Evolutionary conservation across 2,329 filamentous ascomycete species (phyloP).

Genomic region (Alternaria conjuncta): DNA sequence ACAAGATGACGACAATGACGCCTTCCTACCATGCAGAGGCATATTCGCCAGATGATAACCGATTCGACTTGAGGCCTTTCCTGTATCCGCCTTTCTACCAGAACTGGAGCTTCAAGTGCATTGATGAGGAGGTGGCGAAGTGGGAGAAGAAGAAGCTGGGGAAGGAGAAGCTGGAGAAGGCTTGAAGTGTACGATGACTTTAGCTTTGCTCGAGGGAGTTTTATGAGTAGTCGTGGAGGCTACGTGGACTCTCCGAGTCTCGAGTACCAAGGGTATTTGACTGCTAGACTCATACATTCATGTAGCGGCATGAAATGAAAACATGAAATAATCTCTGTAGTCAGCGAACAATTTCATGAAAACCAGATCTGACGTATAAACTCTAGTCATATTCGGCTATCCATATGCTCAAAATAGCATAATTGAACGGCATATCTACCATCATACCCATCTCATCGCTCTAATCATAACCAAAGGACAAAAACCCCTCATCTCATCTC

Average conservation of each 20-base stretch:
- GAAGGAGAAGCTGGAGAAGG: conserved; percentile 12
- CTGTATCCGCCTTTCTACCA: conserved; percentile 53
- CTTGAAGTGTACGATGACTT: background rate
- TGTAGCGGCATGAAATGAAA: background rate
- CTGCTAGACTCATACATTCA: background rate
- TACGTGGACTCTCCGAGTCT: background rate
- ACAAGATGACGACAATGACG: conserved; percentile 38
- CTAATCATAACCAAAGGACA: background rate
- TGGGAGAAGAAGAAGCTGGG: conserved; percentile 30
- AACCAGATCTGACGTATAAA: background rate
- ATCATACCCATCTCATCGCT: background rate
- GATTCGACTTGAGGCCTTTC: conserved; percentile 57
- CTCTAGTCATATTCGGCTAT: background rate
- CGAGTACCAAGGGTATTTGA: background rate
- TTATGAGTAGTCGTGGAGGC: background rate
- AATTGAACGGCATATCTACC: background rate
- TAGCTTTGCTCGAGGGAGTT: background rate
- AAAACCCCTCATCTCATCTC: conserved; percentile 22
- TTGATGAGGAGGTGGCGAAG: conserved; percentile 43
- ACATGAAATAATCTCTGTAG: background rate
- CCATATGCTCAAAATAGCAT: background rate
- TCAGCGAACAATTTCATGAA: background rate
- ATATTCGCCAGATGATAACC: conserved; percentile 64
- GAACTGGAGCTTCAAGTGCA: conserved; percentile 48
- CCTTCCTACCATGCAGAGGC: conserved; percentile 47